phyloP scores from a whole-genome alignment of 768 basidiomycete species.

The Austroboletus eburneus region DNA sequence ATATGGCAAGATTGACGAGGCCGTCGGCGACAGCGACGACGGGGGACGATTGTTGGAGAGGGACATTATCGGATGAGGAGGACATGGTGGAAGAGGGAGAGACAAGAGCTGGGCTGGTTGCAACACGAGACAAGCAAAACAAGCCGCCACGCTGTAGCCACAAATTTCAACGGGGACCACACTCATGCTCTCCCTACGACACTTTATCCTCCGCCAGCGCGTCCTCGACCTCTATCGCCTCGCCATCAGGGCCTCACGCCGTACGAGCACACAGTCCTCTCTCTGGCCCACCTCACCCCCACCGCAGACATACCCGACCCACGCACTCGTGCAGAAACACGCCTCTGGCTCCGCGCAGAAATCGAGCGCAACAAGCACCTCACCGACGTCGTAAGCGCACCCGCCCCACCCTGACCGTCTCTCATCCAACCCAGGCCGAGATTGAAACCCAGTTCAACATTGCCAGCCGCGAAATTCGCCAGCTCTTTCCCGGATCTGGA shows the following conservation, averaged over 20 bases:
- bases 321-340: conserved; percentile 57
- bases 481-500: conserved; percentile 39
- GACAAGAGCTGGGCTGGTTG: conserved; percentile 2
- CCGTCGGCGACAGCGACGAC: conserved; percentile 30
- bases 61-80: conserved; percentile 25
- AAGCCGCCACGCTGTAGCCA: conserved; percentile 7
- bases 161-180: conserved; percentile 8
- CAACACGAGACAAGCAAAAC: conserved; percentile 17
- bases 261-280: conserved; percentile 34
- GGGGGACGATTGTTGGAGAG: conserved; percentile 10
- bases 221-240: conserved; percentile 60
- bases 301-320: conserved; percentile 58
- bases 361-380: conserved; percentile 61
- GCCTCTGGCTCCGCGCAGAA: conserved; percentile 69
- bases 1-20: conserved; percentile 32
- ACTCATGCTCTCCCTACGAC: conserved; percentile 51
- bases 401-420: neutral
- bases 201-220: conserved; percentile 67
- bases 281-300: conserved; percentile 2
- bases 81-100: conserved; percentile 32
- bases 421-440: conserved; percentile 37
- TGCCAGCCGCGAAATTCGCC: conserved; percentile 56
- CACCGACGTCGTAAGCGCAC: conserved; percentile 47
- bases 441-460: conserved; percentile 60
- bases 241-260: conserved; percentile 64